Base-by-base conservation (phyloP, 192 early-diverging fungal genomes). In the Geranomyces variabilis region DNA sequence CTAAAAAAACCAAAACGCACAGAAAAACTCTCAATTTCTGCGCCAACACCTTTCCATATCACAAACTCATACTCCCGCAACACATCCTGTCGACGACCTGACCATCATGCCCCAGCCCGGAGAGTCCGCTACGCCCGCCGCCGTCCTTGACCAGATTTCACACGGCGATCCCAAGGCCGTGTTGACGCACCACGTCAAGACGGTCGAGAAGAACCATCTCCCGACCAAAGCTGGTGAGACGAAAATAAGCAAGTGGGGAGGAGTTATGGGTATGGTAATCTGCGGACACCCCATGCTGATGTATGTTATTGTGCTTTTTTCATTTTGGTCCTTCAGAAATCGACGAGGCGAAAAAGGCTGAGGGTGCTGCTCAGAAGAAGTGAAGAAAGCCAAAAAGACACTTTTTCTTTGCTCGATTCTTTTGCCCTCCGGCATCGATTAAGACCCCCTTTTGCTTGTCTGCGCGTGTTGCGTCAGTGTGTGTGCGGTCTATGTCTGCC, bases 121-220 rank as follows among this genome's bases (percentile, higher is more conserved):
- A 26, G 59, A 61, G 29, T 8, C 59, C 19, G 6, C 34, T 7
- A 19, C 31, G 22, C 19, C 29, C 19, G 30, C 22, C 17, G 48
- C 46, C 14, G 66, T 67, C 48, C 29, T 67, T 7, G 21, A 67
- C 66, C 7, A 67, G 28, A 67, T 67, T 26, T 46, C 47, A 9
- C 19, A 67, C n/a, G 66, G 66, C 22, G 66, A 67, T 30, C 46
- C 45, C 47, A 67, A 67, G 28, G n/a, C 66, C 24, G 29, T 24
- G 22, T 21, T 67, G 66, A 67, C 55, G 66, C 34, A 67, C 41
- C 51, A 53, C 51, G 45, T 36, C 22, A 21, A 67, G 29, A 67
- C 66, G 14, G 66, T 67, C 45, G 66, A 67, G 51, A 67, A 67
- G 66, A 15, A 48, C 48, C 66, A 67, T 55, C 21, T 67, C n/a